Conservation (phyloP, 116 monocot genomes). For the Phalaenopsis hybrid region DNA sequence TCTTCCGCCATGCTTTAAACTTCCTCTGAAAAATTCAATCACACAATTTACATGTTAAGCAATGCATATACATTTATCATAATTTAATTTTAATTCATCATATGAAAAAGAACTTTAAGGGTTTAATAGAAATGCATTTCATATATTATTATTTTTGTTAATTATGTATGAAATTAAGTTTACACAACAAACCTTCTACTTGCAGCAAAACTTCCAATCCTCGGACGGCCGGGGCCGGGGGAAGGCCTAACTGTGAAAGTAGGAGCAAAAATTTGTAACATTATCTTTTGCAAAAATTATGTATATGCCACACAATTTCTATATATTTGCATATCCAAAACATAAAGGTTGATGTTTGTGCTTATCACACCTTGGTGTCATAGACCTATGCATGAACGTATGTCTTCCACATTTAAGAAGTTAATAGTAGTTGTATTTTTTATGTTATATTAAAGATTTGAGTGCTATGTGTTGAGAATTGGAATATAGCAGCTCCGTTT, state of each 20-base stretch:
- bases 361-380: too few species aligned
- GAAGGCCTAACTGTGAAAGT: slow-evolving; percentile 39
- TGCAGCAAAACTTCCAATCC: slow-evolving; percentile 36
- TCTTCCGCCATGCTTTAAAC: background rate
- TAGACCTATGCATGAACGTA: too few species aligned
- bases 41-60: background rate
- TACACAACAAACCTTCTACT: slow-evolving; percentile 47
- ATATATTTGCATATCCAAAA: too few species aligned
- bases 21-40: background rate
- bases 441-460: too few species aligned
- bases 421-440: too few species aligned
- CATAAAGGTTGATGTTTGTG: too few species aligned
- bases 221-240: slow-evolving; percentile 47
- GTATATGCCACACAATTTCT: too few species aligned
- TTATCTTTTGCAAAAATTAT: background rate
- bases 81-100: background rate
- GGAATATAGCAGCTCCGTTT: too few species aligned
- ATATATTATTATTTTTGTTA: background rate
- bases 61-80: background rate
- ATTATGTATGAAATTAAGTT: background rate
- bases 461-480: too few species aligned
- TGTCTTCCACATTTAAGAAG: too few species aligned
- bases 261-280: background rate
- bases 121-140: background rate
- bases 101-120: background rate